A percentile compares a stretch with the other conserved stretches of the same genome.
Evolutionary conservation across 2,329 filamentous ascomycete genomes (phyloP).

Genomic region (Magnaporthales sp.): DNA sequence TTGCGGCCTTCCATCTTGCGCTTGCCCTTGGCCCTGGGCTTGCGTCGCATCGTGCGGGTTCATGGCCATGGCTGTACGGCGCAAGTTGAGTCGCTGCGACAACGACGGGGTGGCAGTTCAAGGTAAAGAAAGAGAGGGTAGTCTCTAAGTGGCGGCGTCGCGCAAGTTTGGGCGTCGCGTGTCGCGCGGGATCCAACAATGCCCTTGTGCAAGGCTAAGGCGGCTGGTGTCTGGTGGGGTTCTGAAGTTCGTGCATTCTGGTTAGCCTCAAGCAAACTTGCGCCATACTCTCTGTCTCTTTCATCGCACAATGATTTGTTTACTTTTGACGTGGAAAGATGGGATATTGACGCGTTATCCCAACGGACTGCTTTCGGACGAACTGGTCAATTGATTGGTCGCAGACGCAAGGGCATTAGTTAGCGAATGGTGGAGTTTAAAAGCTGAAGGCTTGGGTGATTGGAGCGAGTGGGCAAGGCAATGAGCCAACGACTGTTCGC

Average conservation of each 20-base stretch:
- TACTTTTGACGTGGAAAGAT: conserved; percentile 1
- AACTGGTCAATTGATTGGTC: conserved; percentile 18
- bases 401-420: conserved; percentile 11
- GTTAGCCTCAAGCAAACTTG: neutral
- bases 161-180: neutral
- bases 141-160: neutral
- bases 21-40: conserved; percentile 45
- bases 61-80: conserved; percentile 29
- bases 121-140: neutral
- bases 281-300: neutral
- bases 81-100: conserved; percentile 1
- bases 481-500: conserved; percentile 1
- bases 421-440: conserved; percentile 22
- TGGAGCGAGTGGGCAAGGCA: conserved; percentile 1
- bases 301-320: conserved; percentile 1
- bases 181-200: neutral
- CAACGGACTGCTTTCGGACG: conserved; percentile 4
- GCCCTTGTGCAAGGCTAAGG: neutral
- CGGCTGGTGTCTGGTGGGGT: neutral
- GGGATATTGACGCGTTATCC: neutral
- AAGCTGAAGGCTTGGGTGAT: conserved; percentile 5
- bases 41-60: conserved; percentile 44
- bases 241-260: neutral
- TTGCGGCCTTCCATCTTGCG: conserved; percentile 40
- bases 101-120: neutral